A percentile compares a stretch with the other conserved stretches of the same genome.
Conservation (phyloP, 179 eudicot species). For the Corrigiola litoralis region DNA sequence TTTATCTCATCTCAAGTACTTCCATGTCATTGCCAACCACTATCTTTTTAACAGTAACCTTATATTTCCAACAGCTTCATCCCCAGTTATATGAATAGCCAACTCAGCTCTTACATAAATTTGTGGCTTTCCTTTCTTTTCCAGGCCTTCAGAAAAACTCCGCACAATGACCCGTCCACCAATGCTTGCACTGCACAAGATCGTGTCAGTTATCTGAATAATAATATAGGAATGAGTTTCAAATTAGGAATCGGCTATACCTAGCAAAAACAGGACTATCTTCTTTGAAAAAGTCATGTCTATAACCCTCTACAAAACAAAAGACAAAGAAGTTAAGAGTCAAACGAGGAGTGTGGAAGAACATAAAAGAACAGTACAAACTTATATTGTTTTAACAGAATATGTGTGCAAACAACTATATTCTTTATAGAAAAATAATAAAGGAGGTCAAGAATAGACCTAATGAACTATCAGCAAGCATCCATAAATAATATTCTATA, state of each 20-base stretch:
- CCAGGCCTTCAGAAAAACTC: slow-evolving; percentile 89
- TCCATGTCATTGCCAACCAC: slow-evolving; percentile 99
- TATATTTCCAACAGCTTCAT: slow-evolving; percentile 71
- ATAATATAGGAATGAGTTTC: neutral
- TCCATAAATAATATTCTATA: too few relatives aligned
- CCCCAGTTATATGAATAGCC: slow-evolving; percentile 75
- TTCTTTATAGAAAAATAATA: too few relatives aligned
- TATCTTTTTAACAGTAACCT: slow-evolving; percentile 93
- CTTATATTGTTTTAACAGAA: neutral
- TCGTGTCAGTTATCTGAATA: slow-evolving; percentile 20
- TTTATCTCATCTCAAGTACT: too few relatives aligned
- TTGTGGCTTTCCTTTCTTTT: slow-evolving; percentile 81
- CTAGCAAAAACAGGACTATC: slow-evolving; percentile 98
- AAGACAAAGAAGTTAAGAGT: neutral
- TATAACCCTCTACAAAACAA: slow-evolving; percentile 69
- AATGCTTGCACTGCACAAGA: slow-evolving; percentile 72
- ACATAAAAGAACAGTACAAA: neutral
- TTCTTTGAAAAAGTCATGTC: slow-evolving; percentile 99
- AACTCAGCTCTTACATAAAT: slow-evolving; percentile 66
- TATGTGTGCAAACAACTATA: too few relatives aligned
- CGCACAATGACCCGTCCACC: slow-evolving; percentile 91
- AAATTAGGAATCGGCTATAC: slow-evolving; percentile 33
- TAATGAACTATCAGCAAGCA: too few relatives aligned
- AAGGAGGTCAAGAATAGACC: too few relatives aligned
- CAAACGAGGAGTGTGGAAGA: neutral